phyloP scores from a whole-genome alignment of 768 basidiomycete genomes.

The Tricholoma furcatifolium region DNA sequence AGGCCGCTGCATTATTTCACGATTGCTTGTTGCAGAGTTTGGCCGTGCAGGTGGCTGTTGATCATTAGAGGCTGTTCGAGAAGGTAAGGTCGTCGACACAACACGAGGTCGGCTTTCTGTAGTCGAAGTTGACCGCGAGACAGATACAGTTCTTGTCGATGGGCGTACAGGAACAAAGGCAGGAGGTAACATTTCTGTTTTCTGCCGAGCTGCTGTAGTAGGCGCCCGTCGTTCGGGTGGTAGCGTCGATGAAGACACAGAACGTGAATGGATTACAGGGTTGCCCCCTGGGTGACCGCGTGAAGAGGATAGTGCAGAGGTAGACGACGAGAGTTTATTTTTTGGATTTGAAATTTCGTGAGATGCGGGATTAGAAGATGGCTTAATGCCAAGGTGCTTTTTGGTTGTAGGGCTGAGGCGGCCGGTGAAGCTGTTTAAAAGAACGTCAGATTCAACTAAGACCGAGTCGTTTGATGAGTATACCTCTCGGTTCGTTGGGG shows the following conservation, averaged over 20 bases:
- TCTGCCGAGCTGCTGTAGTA: slow-evolving; percentile 14
- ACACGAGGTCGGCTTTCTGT: slow-evolving; percentile 12
- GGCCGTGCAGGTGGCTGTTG: slow-evolving; percentile 8
- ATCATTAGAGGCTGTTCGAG: slow-evolving; percentile 2
- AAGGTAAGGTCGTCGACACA: slow-evolving; percentile 9
- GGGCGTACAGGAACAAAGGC: slow-evolving; percentile 28
- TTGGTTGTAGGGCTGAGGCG: slow-evolving; percentile 76
- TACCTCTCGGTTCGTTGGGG: slow-evolving; percentile 70
- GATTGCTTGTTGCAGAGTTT: slow-evolving; percentile 11
- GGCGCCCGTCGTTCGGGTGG: slow-evolving; percentile 13
- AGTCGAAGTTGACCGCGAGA: slow-evolving; percentile 16
- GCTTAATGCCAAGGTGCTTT: slow-evolving; percentile 66
- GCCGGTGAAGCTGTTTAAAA: slow-evolving; percentile 55
- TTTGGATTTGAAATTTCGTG: slow-evolving; percentile 11
- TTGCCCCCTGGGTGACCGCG: slow-evolving; percentile 11
- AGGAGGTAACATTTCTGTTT: slow-evolving; percentile 24
- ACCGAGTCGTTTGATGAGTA: neutral
- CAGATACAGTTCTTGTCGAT: slow-evolving; percentile 10
- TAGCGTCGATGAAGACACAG: slow-evolving; percentile 26
- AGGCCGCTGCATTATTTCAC: slow-evolving; percentile 6
- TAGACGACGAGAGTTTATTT: slow-evolving; percentile 18
- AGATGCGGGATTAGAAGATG: slow-evolving; percentile 13
- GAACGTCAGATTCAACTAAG: slow-evolving; percentile 1
- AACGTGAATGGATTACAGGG: slow-evolving; percentile 18
- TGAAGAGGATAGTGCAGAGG: slow-evolving; percentile 24